Percentiles rank a stretch among this genome's conserved stretches.
phyloP scores from a whole-genome alignment of 495 filamentous ascomycete species.

The Aspergillus incahuasiensis region DNA sequence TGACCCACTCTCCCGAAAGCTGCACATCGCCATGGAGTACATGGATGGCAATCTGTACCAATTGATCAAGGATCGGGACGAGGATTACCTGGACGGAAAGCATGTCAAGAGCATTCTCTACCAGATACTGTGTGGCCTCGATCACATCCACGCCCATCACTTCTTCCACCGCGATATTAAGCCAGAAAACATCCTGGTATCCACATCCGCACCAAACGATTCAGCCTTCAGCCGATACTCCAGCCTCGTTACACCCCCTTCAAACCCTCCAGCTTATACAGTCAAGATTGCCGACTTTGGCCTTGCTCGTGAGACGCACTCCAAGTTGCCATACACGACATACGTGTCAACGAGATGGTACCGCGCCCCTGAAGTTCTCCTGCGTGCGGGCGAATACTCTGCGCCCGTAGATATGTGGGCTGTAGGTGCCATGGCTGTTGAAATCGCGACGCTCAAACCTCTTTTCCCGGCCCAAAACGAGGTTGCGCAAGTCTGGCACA shows the following conservation, averaged over 20 bases:
- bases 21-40: constrained; percentile 99
- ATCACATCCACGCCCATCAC: constrained; percentile 93
- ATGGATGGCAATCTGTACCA: constrained; percentile 99
- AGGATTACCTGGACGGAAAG: constrained; percentile 82
- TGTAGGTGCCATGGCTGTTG: constrained; percentile 98
- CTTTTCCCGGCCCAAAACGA: constrained; percentile 97
- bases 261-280: constrained; percentile 86
- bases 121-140: constrained; percentile 92
- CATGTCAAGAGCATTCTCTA: constrained; percentile 97
- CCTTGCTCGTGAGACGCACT: constrained; percentile 94
- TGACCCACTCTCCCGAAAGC: constrained; percentile 88
- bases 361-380: constrained; percentile 89
- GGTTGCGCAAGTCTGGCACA: constrained; percentile 98
- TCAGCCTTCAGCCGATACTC: constrained; percentile 89
- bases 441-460: constrained; percentile 95
- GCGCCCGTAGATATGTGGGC: constrained; percentile 98
- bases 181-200: constrained; percentile 97
- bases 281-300: constrained; percentile 99
- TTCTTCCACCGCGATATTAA: constrained; percentile 99
- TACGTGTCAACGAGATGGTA: constrained; percentile 99
- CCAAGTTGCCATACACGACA: constrained; percentile 92
- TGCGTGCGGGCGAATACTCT: constrained; percentile 95
- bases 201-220: constrained; percentile 81
- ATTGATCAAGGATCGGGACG: constrained; percentile 96
- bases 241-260: constrained; percentile 86